phyloP scores from a whole-genome alignment of 2,329 filamentous ascomycete species.

The Neofusicoccum cordaticola region DNA sequence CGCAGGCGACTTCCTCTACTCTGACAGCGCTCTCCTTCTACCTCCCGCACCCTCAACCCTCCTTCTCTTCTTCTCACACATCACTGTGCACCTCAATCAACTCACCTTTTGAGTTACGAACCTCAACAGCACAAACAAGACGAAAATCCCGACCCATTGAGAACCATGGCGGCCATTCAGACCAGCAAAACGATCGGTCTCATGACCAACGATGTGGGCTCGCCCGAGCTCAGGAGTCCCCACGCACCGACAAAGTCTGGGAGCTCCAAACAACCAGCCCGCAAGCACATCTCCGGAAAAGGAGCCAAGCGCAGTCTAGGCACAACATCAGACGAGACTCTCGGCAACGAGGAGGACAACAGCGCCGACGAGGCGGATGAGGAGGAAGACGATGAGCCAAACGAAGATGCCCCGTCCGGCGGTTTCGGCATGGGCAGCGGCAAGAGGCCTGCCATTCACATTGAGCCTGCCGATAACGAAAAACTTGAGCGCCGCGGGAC shows the following conservation, averaged over 20 bases:
- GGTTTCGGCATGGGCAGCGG: conserved; percentile 34
- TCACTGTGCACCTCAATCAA: not conserved
- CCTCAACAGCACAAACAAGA: not conserved
- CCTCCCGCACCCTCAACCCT: not conserved
- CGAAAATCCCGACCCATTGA: not conserved
- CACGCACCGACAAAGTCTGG: not conserved
- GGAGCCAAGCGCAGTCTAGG: not conserved
- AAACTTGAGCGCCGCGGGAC: conserved; percentile 30
- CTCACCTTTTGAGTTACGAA: not conserved
- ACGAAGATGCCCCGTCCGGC: conserved; percentile 33
- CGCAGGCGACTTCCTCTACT: conserved; percentile 25
- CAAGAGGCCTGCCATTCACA: conserved; percentile 35
- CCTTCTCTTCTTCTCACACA: not conserved
- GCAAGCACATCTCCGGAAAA: not conserved
- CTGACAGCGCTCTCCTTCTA: conserved; percentile 5
- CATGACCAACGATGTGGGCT: not conserved
- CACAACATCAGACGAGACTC: conserved; percentile 13
- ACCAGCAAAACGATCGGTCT: not conserved
- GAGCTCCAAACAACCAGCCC: not conserved
- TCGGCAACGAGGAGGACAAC: conserved; percentile 18
- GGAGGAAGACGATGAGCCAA: conserved; percentile 33
- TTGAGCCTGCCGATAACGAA: conserved; percentile 29
- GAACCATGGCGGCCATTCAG: conserved; percentile 5
- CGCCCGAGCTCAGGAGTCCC: not conserved
- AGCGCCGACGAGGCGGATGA: conserved; percentile 28